Evolutionary conservation across 768 basidiomycete species (phyloP).

Genomic region (Sistotremastrum niveocremeum): DNA sequence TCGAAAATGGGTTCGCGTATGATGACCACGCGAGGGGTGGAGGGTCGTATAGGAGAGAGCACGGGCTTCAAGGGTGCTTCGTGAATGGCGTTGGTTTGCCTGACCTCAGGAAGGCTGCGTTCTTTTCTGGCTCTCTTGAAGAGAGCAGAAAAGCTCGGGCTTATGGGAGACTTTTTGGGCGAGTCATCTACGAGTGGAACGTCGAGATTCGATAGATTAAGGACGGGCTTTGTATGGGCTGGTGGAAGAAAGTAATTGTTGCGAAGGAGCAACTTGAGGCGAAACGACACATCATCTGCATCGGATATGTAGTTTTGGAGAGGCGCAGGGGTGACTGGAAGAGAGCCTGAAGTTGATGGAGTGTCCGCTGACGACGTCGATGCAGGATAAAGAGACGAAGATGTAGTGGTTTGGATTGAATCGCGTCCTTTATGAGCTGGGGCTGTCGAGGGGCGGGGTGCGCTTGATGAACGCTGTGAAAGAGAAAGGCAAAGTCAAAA

Average conservation of each 20-base stretch:
- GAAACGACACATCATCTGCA: constrained; percentile 74
- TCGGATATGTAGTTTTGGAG: constrained; percentile 7
- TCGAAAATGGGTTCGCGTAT: constrained; percentile 74
- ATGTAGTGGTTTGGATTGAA: no score
- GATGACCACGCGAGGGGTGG: constrained; percentile 54
- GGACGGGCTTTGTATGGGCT: constrained; percentile 67
- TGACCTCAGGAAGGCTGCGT: constrained; percentile 41
- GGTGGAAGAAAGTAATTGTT: constrained; percentile 86
- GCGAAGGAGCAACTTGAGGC: constrained; percentile 69
- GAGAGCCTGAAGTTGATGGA: no score
- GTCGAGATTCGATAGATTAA: constrained; percentile 41
- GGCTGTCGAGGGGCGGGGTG: no score
- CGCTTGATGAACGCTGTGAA: no score
- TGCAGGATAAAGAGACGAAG: no score
- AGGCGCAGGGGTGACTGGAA: no score
- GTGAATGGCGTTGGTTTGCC: constrained; percentile 54
- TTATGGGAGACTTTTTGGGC: constrained; percentile 33
- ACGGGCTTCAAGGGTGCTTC: constrained; percentile 31
- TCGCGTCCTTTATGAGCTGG: no score
- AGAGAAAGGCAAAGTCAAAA: no score
- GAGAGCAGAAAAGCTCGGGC: constrained; percentile 37
- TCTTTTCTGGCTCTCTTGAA: constrained; percentile 25
- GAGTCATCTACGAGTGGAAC: constrained; percentile 16
- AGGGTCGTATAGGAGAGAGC: constrained; percentile 23
- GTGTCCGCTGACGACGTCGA: no score